Percentiles rank a stretch among this genome's conserved stretches.
Evolutionary conservation across 78 protist species (phyloP).

Genomic region (Dictyostelium brefeldianum): DNA sequence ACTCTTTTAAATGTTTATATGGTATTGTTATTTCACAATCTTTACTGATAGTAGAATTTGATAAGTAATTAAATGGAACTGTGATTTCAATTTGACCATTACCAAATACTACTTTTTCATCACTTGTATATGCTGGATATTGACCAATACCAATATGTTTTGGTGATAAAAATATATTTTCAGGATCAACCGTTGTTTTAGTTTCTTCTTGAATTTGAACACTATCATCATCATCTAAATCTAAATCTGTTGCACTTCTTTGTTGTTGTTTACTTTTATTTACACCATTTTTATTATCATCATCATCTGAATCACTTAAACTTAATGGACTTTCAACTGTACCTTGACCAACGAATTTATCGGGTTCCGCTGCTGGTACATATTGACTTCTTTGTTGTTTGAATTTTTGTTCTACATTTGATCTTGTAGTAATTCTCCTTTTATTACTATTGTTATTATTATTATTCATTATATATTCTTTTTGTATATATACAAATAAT

Average conservation of each 20-base stretch:
- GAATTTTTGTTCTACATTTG: neutral
- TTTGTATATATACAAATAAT: too few relatives aligned
- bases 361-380: neutral
- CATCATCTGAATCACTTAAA: neutral
- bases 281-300: neutral
- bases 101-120: slow-evolving; percentile 1
- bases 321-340: slow-evolving; percentile 14
- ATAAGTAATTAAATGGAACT: slow-evolving; percentile 4
- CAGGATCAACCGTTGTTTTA: neutral
- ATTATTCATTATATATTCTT: too few relatives aligned
- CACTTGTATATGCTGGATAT: neutral
- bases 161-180: neutral
- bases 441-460: too few relatives aligned
- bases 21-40: neutral
- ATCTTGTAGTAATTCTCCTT: neutral
- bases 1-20: slow-evolving; percentile 4
- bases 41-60: neutral
- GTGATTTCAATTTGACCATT: slow-evolving; percentile 8
- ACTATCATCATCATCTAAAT: neutral
- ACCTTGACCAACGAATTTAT: slow-evolving; percentile 4
- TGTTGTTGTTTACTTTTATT: neutral
- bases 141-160: neutral
- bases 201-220: neutral
- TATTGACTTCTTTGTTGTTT: neutral
- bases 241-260: neutral